Conservation (phyloP, 805 yeast species). For the Metschnikowia picachoensis region DNA sequence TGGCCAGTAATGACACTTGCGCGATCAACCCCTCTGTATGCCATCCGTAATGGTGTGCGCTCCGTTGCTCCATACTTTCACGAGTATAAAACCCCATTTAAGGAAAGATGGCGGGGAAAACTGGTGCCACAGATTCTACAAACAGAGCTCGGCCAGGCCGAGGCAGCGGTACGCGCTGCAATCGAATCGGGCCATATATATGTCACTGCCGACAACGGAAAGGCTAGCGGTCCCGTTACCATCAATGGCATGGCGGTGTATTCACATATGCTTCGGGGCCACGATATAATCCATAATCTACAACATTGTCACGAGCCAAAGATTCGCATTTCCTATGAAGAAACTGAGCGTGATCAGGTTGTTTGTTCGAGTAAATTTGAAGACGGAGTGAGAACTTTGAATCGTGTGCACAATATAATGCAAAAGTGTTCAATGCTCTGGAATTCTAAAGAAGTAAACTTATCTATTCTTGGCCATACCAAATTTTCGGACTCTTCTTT, state of each 20-base stretch:
- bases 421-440: no score
- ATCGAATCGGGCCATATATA: constrained; percentile 25
- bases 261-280: constrained; percentile 10
- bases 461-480: no score
- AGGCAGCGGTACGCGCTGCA: constrained; percentile 22
- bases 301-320: constrained; percentile 46
- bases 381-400: background rate
- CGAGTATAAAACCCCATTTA: constrained; percentile 30
- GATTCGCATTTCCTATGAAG: constrained; percentile 1
- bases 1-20: no score
- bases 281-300: constrained; percentile 28
- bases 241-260: constrained; percentile 3
- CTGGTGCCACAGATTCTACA: constrained; percentile 30
- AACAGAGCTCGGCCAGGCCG: constrained; percentile 33
- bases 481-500: no score
- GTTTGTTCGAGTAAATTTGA: background rate
- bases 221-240: constrained; percentile 1
- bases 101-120: constrained; percentile 36
- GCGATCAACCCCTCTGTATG: no score
- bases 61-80: constrained; percentile 35
- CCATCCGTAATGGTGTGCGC: constrained; percentile 29
- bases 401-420: background rate
- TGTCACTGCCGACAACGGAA: constrained; percentile 19
- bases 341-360: background rate
- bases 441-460: no score